Evolutionary conservation across 192 early-diverging fungal genomes (phyloP).

Genomic region (Allomyces macrogynus): DNA sequence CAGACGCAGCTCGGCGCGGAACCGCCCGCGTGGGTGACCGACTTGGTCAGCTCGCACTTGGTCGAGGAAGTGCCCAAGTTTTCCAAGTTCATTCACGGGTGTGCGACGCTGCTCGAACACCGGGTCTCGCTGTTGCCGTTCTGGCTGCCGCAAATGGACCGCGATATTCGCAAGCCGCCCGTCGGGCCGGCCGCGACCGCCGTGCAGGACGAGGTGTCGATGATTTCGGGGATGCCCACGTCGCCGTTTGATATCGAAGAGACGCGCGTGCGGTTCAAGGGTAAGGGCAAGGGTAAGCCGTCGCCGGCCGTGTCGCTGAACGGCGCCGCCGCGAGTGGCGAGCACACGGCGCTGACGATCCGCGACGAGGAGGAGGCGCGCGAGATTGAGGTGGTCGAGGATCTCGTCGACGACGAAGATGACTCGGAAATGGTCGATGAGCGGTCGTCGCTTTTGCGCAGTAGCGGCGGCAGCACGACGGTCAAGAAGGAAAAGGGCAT

Average conservation of each 20-base stretch:
- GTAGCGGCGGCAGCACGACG: not conserved
- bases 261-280: not conserved
- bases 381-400: not conserved
- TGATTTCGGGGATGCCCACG: no score
- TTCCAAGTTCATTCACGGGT: conserved; percentile 93
- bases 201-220: conserved; percentile 4
- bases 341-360: not conserved
- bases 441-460: not conserved
- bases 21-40: conserved; percentile 82
- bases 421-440: not conserved
- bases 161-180: conserved; percentile 68
- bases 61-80: conserved; percentile 91
- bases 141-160: conserved; percentile 90
- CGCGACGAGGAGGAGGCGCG: not conserved
- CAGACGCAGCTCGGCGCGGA: conserved; percentile 80
- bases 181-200: conserved; percentile 27
- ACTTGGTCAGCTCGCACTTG: conserved; percentile 72
- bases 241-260: not conserved
- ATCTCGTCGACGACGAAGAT: not conserved
- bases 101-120: conserved; percentile 60
- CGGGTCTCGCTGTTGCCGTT: conserved; percentile 70
- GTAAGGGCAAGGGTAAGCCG: not conserved
- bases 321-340: not conserved
- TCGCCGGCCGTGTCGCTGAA: not conserved
- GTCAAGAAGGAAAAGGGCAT: not conserved